Base-by-base conservation (phyloP, 495 filamentous ascomycete genomes). In the Penicillium fimorum region DNA sequence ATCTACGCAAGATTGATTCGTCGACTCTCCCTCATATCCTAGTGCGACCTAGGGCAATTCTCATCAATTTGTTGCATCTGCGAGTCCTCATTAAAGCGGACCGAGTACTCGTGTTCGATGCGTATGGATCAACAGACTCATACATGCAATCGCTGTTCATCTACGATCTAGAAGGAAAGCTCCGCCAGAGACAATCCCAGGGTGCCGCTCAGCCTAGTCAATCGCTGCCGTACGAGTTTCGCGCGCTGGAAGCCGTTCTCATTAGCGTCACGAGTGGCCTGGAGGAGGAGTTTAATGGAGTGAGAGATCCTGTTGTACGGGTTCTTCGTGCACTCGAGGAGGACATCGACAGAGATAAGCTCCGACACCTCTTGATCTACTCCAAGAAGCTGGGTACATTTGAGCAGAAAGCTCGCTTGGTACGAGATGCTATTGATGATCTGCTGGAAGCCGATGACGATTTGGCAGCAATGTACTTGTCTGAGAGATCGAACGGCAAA, bases 381-480 rank as follows among this genome's bases (percentile, higher is more conserved):
- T 95, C 90, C 27, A 98, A 98, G 73, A 89, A 92, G 64, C 79
- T 97, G 46, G 94, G 92, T 69, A 96, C 92, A 7, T 98, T 98
- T 66, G 94, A 97, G 70, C 94, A 97, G 63, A 97, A 96, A 68
- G 93, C 94, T 11, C 88, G 92, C 50, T 76, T 98, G 10, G 95
- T 98, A 38, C 84, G 94, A 40, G 94, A 98, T 65, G 89, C 94
- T 25, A 92, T 98, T 41, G 92, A 97, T 58, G 95, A 98, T 73
- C 72, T 98, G 5, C 79, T 98, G n/a, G 94, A 98, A 70, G 94
- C 95, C 8, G 94, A 98, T 66, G 94, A 98, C 68, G 94, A 98
- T 68, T 76, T 98, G 29, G 87, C 92, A 17, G 81, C 89, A 58
- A 97, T 98, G 94, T 98, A 98, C 64, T 72, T 98, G 56, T 89